phyloP scores from a whole-genome alignment of 2,329 filamentous ascomycete species.

The Calonectria ilicicola region DNA sequence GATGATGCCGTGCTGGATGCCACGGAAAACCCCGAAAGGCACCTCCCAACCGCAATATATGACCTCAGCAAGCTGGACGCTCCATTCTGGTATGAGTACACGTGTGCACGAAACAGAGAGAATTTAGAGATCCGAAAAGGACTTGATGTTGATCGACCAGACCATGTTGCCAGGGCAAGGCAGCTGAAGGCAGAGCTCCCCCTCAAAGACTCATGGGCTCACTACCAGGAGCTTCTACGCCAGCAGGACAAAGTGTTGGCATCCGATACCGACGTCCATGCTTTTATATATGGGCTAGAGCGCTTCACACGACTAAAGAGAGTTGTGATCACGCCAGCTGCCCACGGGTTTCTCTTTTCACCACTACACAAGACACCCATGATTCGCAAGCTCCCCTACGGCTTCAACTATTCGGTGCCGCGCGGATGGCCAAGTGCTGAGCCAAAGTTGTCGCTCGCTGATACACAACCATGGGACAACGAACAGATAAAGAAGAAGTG shows the following conservation, averaged over 20 bases:
- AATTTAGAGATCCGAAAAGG: not conserved
- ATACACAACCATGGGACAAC: constrained; percentile 5
- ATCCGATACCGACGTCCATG: constrained; percentile 42
- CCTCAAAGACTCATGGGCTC: constrained; percentile 32
- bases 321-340: constrained; percentile 53
- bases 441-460: not conserved
- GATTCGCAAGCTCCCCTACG: constrained; percentile 52
- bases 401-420: constrained; percentile 54
- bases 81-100: not conserved
- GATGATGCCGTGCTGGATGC: not conserved
- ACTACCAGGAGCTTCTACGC: constrained; percentile 48
- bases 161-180: not conserved
- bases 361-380: constrained; percentile 57
- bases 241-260: constrained; percentile 50
- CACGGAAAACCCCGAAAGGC: not conserved
- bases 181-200: not conserved
- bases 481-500: constrained; percentile 32
- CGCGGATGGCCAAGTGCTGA: constrained; percentile 35
- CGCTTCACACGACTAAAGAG: constrained; percentile 50
- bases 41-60: not conserved
- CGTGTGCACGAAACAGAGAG: not conserved
- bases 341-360: constrained; percentile 50
- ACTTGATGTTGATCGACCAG: not conserved
- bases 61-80: not conserved
- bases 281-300: constrained; percentile 46